Evolutionary conservation across 2,329 filamentous ascomycete species (phyloP), one percentile per base, ranked within the genome.

Genomic region (Fusarium bulbicola): DNA sequence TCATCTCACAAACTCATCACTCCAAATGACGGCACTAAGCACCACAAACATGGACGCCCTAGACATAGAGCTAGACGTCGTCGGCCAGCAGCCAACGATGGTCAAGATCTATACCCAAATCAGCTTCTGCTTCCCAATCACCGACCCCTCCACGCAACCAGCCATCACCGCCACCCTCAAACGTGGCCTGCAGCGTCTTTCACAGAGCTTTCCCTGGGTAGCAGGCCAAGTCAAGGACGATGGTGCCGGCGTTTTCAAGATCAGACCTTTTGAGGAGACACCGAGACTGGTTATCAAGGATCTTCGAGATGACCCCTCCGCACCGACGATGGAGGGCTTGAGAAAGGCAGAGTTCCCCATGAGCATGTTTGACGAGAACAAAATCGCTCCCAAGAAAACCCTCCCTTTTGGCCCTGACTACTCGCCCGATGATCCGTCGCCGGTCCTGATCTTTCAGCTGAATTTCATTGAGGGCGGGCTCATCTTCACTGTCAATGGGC

Each of bases 401-500:
- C 63, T 87, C 1, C 79, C 82, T 1, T 47, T 67, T 42, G 74
- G 78, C 0, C 78, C 73, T 3, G 62, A 76, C 16, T 78, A 78
- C 14, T 63, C 65, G 2, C 64, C 75, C 0, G 46, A 76, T 26
- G 74, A 77, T 58, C 46, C 71, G 5, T 58, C 69, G 10, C 83
- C 83, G 7, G 86, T 89, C 1, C 76, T 89, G 46, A 67, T 85
- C 1, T 66, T 88, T 4, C 87, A 89, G 70, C 81, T 82, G 4
- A 88, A 82, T 53, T 84, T 87, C 59, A 83, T 89, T 42, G 59
- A 70, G 3, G 86, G 84, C 7, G 88, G 87, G 0, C 72, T 90
- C 0, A 67, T 90, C 3, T 80, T 90, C 14, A 86, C 84, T 6
- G 79, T 89, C 30, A 81, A 82, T 34, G 82, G 80, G 13, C 83